Evolutionary conservation across 176 grass and related monocot species (phyloP), one percentile per base, ranked within the genome.

Genomic region (Pontederia paniculata): DNA sequence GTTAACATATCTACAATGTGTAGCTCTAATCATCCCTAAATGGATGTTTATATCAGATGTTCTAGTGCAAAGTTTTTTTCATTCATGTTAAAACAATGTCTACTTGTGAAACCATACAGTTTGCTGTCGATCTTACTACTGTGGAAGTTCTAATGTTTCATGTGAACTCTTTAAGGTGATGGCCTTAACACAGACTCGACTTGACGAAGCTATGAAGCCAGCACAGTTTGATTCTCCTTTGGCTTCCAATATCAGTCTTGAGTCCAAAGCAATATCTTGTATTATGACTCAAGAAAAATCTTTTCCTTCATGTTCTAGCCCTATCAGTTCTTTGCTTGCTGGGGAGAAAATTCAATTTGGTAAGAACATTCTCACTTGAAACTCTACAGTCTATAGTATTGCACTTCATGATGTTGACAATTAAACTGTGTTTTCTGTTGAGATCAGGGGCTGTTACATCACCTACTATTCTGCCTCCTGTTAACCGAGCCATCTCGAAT

Each of bases 271-370:
- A 52, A 62, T 71, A 18, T 60, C 75, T 53, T 65, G 82, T 31
- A 49, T 62, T 63, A 42, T 81, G 76, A 67, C 65, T 54, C 60
- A 52, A 16, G 74, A 90, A 63, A 81, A 81, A 21, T 47, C 69
- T 5, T 77, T 74, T 23, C 42, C 77, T 72, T 80, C 73, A 64
- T 89, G 76, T 64, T 45, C 70, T 75, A 91, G 77, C 58, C 74
- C 86, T 74, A 78, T 91, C 55, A 88, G 77, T 55, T 98, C 93
- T 67, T 75, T 98, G 70, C 58, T 98, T 55, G 86, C 80, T 5
- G 80, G 83, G 42, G 80, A 98, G 71, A 98, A 88, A 72, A 98
- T 98, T 72, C 93, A 91, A 72, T 98, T 98, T 84, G 93, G 93
- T 91, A 80, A 84, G 86, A 50, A 56, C 11, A 71, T 74, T 58